Base-by-base conservation (phyloP, 208 protist species). In the Herpetomonas samuelpessoai region DNA sequence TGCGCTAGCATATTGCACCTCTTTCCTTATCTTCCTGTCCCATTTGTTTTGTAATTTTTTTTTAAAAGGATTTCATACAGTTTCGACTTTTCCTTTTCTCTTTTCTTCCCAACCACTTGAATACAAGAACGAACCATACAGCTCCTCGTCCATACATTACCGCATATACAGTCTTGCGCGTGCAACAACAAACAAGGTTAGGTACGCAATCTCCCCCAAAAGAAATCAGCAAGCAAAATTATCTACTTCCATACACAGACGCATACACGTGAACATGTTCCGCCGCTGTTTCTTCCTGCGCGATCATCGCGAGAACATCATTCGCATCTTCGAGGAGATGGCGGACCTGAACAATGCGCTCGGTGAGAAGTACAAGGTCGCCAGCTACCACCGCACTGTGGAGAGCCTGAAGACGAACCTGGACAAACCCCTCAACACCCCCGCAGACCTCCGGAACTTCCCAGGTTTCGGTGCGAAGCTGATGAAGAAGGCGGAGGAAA, bases 311-410 rank as follows among this genome's bases (percentile, higher is more conserved):
- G 81, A 93, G 60, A 91, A 88, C 46, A 91, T 93, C 48, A 93
- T 93, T 56, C 87, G 87, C 68, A 90, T 93, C 51, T 93, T 94
- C 49, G 76, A 83, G 62, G 84, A 94, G 71, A 94, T 94, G 88
- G 85, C 88, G 1, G 83, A 91, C 56, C 59, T 94, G 24, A 94
- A 94, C 71, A 91, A 94, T 62, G 88, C 84, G 0, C 76, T 94
- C 9, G 88, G 88, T 0, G 88, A 94, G 62, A 91, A 90, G 68
- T 94, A 92, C 72, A 94, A 94, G 74, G 88, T 94, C 19, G 49
- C 62, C 46, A 90, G 81, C 71, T 94, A 94, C 68, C 72, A 83
- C 59, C 81, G 84, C 57, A 78, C 76, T 24, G 83, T 94, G 29
- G 82, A 88, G 57, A 91, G 82, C 58, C 77, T 94, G 57, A 91